These are phyloP conservation scores for Colletotrichum caudatum DNA, from an alignment of 2,329 filamentous ascomycete genomes.

Conservation along the genomic window DNA sequence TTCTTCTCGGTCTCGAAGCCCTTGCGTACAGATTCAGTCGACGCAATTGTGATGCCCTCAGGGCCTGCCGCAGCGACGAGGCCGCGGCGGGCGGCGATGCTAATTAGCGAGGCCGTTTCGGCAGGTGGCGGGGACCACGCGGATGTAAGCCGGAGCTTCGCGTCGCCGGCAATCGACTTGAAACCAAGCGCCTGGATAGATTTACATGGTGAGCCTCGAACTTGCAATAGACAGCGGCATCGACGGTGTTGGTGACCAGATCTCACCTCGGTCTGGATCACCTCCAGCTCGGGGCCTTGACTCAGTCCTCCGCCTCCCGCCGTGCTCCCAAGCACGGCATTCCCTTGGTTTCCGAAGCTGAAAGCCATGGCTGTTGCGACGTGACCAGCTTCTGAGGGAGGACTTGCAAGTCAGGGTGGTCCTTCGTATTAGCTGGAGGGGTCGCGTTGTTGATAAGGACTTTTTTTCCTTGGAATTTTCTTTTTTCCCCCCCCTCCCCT, in stretches of 20 bases:
- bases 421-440: conserved; percentile 44
- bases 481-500: not conserved
- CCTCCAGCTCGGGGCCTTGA: conserved; percentile 75
- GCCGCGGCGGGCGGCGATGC: conserved; percentile 82
- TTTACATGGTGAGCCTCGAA: conserved; percentile 42
- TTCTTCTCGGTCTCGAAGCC: conserved; percentile 72
- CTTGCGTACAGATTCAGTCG: conserved; percentile 81
- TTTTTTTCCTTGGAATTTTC: not conserved
- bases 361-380: conserved; percentile 71
- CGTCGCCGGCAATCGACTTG: conserved; percentile 80
- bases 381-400: conserved; percentile 48
- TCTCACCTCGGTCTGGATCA: conserved; percentile 84
- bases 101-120: conserved; percentile 83
- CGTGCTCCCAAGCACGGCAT: conserved; percentile 56
- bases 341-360: conserved; percentile 65
- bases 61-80: conserved; percentile 90
- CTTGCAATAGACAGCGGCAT: conserved; percentile 27
- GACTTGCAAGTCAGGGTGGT: conserved; percentile 47
- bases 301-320: conserved; percentile 54
- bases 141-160: conserved; percentile 83
- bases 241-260: conserved; percentile 42
- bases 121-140: conserved; percentile 83
- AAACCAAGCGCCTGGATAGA: conserved; percentile 78
- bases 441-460: conserved; percentile 22
- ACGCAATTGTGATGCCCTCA: conserved; percentile 79